Evolutionary conservation across 257 asterid species (phyloP), one percentile per base, ranked within the genome.

Genomic region (Jacaranda mimosifolia): DNA sequence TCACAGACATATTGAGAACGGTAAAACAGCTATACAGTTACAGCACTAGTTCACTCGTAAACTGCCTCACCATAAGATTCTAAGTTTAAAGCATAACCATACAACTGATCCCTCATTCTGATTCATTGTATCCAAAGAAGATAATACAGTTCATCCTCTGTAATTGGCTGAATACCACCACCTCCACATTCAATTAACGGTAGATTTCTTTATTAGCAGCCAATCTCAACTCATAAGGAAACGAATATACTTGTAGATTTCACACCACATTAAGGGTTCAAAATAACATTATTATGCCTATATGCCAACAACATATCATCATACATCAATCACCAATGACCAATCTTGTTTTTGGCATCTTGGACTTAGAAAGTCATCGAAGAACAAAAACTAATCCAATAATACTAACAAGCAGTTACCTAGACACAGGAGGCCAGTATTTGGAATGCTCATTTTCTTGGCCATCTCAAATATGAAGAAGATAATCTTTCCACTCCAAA

Each of bases 401-500:
- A 63, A 63, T 64, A 1, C 14, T n/a, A 57, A 49, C 39, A 48
- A n/a, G 7, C 21, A 70, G 15, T 75, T 45, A 85, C 88, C 76
- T 87, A 42, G 88, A 79, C 11, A 85, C 84, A 56, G 70, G 10
- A 63, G 88, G 89, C 92, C 92, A 85, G 32, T 65, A 52, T 3
- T 81, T 51, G 19, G 76, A 64, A 53, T 59, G 36, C 17, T 79
- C 77, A 69, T 71, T 79, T 11, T 68, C 73, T n/a, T 48, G 67
- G 4, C 76, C 79, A 76, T 74, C 75, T 65, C 80, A 80, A 36
- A n/a, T 40, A 76, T 87, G 92, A 64, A 83, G 15, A 48, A 89
- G 90, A 78, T 69, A 81, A 86, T 89, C 90, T 57, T 88, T 86
- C 94, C 92, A 89, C 77, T 84, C 91, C 82, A 87, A 72, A 71